A percentile compares a stretch with the other conserved stretches of the same genome.
Conservation (phyloP, 2,329 filamentous ascomycete species). For the Clonostachys sp. region DNA sequence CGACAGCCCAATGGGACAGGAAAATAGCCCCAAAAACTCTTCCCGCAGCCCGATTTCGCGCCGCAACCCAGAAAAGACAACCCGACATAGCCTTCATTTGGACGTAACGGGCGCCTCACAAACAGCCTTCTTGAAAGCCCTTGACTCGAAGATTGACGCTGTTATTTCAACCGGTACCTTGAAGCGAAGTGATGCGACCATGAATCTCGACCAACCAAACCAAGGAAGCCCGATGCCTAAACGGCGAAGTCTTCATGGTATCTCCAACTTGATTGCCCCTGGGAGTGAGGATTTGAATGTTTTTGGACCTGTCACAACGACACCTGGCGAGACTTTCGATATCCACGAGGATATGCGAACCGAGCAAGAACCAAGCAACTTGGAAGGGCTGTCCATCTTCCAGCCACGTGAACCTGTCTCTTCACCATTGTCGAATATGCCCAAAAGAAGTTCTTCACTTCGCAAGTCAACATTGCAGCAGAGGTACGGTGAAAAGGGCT, state of each 20-base stretch:
- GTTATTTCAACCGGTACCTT: slow-evolving; percentile 64
- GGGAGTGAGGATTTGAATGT: slow-evolving; percentile 63
- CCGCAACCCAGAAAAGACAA: slow-evolving; percentile 28
- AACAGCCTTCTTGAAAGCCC: slow-evolving; percentile 43
- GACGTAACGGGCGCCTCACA: slow-evolving; percentile 51
- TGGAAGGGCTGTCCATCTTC: slow-evolving; percentile 3
- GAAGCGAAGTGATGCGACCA: slow-evolving; percentile 86
- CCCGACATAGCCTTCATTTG: slow-evolving; percentile 51
- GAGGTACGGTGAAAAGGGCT: slow-evolving; percentile 65
- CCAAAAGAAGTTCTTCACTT: slow-evolving; percentile 70
- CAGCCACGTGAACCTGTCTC: slow-evolving; percentile 31
- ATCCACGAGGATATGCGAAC: slow-evolving; percentile 40
- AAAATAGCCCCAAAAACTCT: slow-evolving; percentile 29
- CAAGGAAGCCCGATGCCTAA: slow-evolving; percentile 86
- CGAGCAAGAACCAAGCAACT: slow-evolving; percentile 50
- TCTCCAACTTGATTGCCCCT: slow-evolving; percentile 45
- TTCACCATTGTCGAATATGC: slow-evolving; percentile 46
- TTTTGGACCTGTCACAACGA: slow-evolving; percentile 55
- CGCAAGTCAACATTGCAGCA: slow-evolving; percentile 87
- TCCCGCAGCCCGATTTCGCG: neutral
- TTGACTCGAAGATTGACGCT: slow-evolving; percentile 34
- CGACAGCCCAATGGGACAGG: slow-evolving; percentile 25
- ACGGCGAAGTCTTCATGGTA: slow-evolving; percentile 79
- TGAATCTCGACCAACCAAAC: slow-evolving; percentile 77
- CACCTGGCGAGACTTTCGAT: slow-evolving; percentile 37